Conservation (phyloP, 305 asterid genomes). For the Fraxinus floribunda region DNA sequence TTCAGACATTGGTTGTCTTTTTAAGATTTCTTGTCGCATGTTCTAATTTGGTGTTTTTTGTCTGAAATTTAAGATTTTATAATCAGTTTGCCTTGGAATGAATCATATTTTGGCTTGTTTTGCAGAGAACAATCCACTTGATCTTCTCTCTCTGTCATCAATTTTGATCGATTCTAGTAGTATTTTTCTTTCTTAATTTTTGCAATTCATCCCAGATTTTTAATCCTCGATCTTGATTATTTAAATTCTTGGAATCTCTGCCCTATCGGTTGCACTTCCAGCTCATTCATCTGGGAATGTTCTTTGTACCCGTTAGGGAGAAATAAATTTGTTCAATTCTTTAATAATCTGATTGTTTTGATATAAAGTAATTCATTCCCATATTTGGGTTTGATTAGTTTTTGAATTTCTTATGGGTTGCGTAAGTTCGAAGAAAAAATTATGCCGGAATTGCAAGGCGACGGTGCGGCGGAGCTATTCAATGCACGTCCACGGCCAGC, state of each 20-base stretch:
- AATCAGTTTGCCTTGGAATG: constrained; percentile 4
- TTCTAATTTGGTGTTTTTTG: constrained; percentile 11
- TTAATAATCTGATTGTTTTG: background rate
- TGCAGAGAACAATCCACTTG: constrained; percentile 19
- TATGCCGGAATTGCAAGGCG: constrained; percentile 65
- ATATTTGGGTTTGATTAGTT: background rate
- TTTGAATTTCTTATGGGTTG: constrained; percentile 61
- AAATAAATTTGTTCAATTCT: background rate
- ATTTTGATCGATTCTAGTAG: constrained; percentile 5
- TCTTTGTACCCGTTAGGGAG: constrained; percentile 26
- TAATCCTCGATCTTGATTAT: background rate
- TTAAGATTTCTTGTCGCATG: constrained; percentile 22
- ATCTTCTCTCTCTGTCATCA: background rate
- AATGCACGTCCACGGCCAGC: constrained; percentile 49
- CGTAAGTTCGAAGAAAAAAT: constrained; percentile 58
- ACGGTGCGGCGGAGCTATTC: constrained; percentile 75
- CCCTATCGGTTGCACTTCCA: constrained; percentile 35
- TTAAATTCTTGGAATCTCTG: constrained; percentile 33
- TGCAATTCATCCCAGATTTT: constrained; percentile 27
- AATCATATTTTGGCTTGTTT: constrained; percentile 27
- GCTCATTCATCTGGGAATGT: constrained; percentile 54
- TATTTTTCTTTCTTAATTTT: background rate
- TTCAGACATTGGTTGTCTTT: constrained; percentile 25
- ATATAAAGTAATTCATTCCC: background rate
- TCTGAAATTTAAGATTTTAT: constrained; percentile 13